A percentile compares a stretch with the other conserved stretches of the same genome.
These are phyloP conservation scores for Penicillium polonicum DNA, from an alignment of 2,329 filamentous ascomycete species.

Conservation along the genomic window DNA sequence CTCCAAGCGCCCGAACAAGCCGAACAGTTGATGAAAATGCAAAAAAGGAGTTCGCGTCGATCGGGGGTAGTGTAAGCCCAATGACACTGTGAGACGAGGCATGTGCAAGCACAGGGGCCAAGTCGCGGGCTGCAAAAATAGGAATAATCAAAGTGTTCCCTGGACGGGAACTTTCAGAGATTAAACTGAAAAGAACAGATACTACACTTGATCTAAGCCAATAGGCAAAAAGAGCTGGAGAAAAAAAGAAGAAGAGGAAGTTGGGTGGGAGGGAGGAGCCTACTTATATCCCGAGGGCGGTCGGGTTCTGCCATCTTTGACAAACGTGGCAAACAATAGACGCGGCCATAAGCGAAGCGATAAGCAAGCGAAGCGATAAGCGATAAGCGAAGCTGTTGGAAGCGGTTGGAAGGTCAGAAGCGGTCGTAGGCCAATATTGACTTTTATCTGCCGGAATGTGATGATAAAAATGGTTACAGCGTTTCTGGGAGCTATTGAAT, in stretches of 20 bases:
- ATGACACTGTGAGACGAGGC: not conserved
- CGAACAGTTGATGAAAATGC: slow-evolving; percentile 1
- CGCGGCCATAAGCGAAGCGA: not conserved
- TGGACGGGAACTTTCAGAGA: too few relatives aligned
- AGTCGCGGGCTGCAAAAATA: too few relatives aligned
- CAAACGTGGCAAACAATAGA: not conserved
- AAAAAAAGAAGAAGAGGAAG: not conserved
- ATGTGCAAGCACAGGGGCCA: too few relatives aligned
- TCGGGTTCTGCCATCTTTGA: not conserved
- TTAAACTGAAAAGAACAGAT: too few relatives aligned
- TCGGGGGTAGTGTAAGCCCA: not conserved
- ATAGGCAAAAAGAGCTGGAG: slow-evolving; percentile 1
- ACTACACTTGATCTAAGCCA: too few relatives aligned
- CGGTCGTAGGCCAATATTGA: not conserved
- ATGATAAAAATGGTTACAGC: not conserved
- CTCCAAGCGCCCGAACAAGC: not conserved
- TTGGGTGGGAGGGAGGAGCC: not conserved
- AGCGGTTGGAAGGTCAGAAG: too few relatives aligned
- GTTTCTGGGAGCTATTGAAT: not conserved
- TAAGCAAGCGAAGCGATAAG: too few relatives aligned
- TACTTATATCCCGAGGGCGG: not conserved
- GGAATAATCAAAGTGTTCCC: too few relatives aligned
- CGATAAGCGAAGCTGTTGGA: too few relatives aligned
- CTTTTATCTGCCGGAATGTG: not conserved
- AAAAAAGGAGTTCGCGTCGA: not conserved